Base-by-base conservation (phyloP, 73 alveolate species). In the Uronychia binucleata region DNA sequence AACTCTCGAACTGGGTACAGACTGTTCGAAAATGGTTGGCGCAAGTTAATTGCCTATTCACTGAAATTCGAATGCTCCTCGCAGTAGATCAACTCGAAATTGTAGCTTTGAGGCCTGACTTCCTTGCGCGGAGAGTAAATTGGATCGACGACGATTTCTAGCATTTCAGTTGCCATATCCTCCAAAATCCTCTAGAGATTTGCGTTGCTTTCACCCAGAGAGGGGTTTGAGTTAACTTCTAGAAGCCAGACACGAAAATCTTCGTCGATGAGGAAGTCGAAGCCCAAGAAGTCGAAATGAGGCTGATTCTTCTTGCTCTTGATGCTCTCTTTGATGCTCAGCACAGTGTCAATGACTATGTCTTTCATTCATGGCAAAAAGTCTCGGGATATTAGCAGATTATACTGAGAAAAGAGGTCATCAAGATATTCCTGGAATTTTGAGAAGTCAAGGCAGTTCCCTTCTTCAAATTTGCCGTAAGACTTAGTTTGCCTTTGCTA, bases 391-490 rank as follows among this genome's bases (percentile, higher is more conserved):
- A 95, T 93, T 74, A 83, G 90, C 26, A 94, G 75, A 57, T 93
- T 91, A 75, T 78, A 94, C 26, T 97, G 86, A 57, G 97, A 93
- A 77, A 28, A 94, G 33, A 33, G 76, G 76, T 92, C 90, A 77
- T 95, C 97, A 59, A 96, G 85, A 78, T 89, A 91, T 27, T 85
- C 90, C 83, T 96, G 93, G n/a, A 95, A 86, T 19, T 79, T 86
- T 77, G 93, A 95, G 58, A 89, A 93, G 60, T 97, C 88, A 14
- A 96, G 86, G 77, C 96, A 95, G 83, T 96, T 96, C 33, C 99
- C 99, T 75, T 88, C 91, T 81, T 96, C 99, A 88, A 81, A 93
- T 78, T 90, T 93, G 29, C 97, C 97, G 86, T 95, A 96, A 74
- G 85, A 81, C 1, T 91, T 92, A 57, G 92, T 88, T 80, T 86